These are phyloP conservation scores for Alopecurus myosuroides DNA, from an alignment of 176 grass and related monocot genomes.

Conservation along the genomic window DNA sequence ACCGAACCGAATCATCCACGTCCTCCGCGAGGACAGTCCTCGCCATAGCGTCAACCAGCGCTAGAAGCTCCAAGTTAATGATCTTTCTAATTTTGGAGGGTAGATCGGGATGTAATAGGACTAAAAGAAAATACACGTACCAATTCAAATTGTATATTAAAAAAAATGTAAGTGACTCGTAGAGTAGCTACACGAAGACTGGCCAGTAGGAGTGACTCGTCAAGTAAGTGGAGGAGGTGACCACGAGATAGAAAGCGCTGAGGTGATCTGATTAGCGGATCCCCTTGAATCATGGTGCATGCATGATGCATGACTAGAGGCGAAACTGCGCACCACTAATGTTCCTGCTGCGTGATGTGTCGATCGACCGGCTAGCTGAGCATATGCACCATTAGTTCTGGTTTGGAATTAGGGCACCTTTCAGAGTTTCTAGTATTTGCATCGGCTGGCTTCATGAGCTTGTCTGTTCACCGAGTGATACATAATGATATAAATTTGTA, in stretches of 20 bases:
- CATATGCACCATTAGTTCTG: neutral
- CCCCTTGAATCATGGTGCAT: neutral
- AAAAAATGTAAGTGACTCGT: too few species aligned
- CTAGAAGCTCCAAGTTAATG: too few species aligned
- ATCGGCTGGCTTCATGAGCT: neutral
- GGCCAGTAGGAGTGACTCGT: neutral
- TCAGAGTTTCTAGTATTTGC: neutral
- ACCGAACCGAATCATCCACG: too few species aligned
- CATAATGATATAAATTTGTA: neutral
- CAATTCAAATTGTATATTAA: too few species aligned
- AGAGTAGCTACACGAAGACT: too few species aligned
- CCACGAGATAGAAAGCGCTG: neutral
- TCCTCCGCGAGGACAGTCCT: too few species aligned
- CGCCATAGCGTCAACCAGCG: too few species aligned
- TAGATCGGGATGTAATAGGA: too few species aligned
- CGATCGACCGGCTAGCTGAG: neutral
- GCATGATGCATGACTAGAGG: too few species aligned
- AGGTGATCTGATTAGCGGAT: neutral
- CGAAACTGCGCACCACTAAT: too few species aligned
- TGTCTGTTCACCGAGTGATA: neutral
- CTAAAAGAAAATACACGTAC: too few species aligned
- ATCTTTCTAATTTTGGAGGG: too few species aligned
- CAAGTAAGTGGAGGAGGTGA: neutral
- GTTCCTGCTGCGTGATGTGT: neutral
- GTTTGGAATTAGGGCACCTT: neutral